Evolutionary conservation across 768 basidiomycete genomes (phyloP), one percentile per base, ranked within the genome.

Genomic region (Suillus subalutaceus): DNA sequence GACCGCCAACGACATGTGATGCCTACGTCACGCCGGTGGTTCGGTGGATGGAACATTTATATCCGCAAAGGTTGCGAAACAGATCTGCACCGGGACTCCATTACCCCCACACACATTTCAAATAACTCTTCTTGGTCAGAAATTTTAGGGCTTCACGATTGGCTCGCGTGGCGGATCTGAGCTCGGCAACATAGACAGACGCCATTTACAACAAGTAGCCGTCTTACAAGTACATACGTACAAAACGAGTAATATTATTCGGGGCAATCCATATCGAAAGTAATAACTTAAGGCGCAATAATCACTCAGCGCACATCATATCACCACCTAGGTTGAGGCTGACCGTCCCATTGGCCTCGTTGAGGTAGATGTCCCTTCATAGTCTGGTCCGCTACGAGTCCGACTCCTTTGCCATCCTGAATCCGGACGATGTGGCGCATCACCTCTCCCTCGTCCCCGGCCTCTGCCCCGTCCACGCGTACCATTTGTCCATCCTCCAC

Each of bases 351-450:
- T 40, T 62, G 64, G 8, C 64, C 37, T 41, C 64, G 62, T 23
- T 40, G 60, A 20, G 44, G 41, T 37, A 35, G 63, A 38, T 41
- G 64, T 12, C 20, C 20, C 38, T n/a, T 65, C 62, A 37, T 64
- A 66, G 16, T 61, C 63, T 5, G 74, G 62, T n/a, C 69, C 67
- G 9, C 69, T 63, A 16, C 75, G 70, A 13, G 64, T 68, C n/a
- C 78, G 75, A 65, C 78, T 77, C 53, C 86, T 81, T 55, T 84
- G 84, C 88, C 88, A 90, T 1, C 87, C 86, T 40, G 85, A 81
- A 70, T 90, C 89, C 20, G 85, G 77, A 50, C 80, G 72, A 50
- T 79, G 80, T 38, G 73, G 70, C 44, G 79, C 71, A 16, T 77
- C 74, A 3, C 72, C 66, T 35, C 76, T 67, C 1, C 76, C 72